These are phyloP conservation scores for Solanum sparsipilum DNA, from an alignment of 257 asterid genomes.

Conservation along the genomic window DNA sequence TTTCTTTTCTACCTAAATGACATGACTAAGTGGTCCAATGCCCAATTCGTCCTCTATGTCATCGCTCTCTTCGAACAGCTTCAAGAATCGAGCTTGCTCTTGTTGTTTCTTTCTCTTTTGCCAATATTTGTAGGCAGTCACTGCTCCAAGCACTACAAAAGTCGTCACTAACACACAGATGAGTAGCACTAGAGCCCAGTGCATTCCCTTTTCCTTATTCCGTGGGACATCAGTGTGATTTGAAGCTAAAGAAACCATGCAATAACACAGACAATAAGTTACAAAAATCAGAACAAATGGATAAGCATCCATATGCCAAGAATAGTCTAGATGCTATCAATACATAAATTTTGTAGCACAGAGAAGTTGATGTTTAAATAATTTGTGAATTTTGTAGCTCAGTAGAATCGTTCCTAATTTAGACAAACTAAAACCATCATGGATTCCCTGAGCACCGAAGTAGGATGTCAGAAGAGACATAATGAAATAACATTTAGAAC, in stretches of 20 bases:
- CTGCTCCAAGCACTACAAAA: slow-evolving; percentile 28
- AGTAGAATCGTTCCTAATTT: not conserved
- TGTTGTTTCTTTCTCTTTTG: slow-evolving; percentile 57
- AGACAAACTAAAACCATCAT: not conserved
- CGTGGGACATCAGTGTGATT: slow-evolving; percentile 10
- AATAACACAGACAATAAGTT: not conserved
- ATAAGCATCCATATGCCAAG: not conserved
- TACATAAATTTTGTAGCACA: not conserved
- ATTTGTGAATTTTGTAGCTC: not conserved
- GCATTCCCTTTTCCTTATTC: slow-evolving; percentile 15
- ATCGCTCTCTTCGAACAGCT: slow-evolving; percentile 46
- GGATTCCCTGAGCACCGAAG: not conserved
- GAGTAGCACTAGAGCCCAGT: slow-evolving; percentile 32
- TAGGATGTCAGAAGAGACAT: not conserved
- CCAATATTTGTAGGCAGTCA: slow-evolving; percentile 41
- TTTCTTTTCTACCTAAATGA: not conserved
- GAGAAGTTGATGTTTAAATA: not conserved
- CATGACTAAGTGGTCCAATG: slow-evolving; percentile 28
- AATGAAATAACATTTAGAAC: not conserved
- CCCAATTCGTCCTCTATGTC: slow-evolving; percentile 35
- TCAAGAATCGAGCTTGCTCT: slow-evolving; percentile 71
- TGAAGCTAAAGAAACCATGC: slow-evolving; percentile 21
- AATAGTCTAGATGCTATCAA: not conserved
- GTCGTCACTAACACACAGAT: slow-evolving; percentile 12
- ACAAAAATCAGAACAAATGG: not conserved